These are phyloP conservation scores for Salicornia ramosissima DNA, from an alignment of 148 eudicot species.

Conservation along the genomic window DNA sequence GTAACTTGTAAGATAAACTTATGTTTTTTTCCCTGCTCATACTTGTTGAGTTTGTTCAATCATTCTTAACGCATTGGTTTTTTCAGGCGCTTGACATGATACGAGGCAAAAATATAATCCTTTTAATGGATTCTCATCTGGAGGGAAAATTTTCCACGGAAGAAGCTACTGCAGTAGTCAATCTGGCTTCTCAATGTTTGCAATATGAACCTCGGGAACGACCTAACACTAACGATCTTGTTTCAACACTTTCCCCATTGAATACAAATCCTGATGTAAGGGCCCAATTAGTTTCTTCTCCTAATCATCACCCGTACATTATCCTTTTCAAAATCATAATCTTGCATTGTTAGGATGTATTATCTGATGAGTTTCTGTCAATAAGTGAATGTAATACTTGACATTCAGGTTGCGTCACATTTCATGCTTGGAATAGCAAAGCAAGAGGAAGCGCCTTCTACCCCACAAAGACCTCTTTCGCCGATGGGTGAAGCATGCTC, in stretches of 20 bases:
- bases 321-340: not conserved
- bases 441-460: conserved; percentile 64
- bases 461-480: conserved; percentile 71
- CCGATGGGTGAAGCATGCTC: conserved; percentile 95
- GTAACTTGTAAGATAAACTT: not conserved
- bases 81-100: conserved; percentile 68
- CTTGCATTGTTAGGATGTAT: not conserved
- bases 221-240: conserved; percentile 51
- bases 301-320: not conserved
- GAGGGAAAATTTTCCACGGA: conserved; percentile 46
- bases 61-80: conserved; percentile 1
- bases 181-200: conserved; percentile 60
- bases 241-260: conserved; percentile 47
- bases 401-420: conserved; percentile 55
- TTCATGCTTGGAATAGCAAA: conserved; percentile 72
- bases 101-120: conserved; percentile 49
- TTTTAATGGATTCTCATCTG: conserved; percentile 47
- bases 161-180: conserved; percentile 42
- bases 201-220: conserved; percentile 70
- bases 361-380: not conserved
- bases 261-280: conserved; percentile 49
- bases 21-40: not conserved
- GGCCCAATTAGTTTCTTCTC: not conserved
- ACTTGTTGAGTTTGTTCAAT: not conserved
- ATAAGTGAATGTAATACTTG: conserved; percentile 2